Conservation (phyloP, 805 yeast genomes). For the Cephaloascus fragrans region DNA sequence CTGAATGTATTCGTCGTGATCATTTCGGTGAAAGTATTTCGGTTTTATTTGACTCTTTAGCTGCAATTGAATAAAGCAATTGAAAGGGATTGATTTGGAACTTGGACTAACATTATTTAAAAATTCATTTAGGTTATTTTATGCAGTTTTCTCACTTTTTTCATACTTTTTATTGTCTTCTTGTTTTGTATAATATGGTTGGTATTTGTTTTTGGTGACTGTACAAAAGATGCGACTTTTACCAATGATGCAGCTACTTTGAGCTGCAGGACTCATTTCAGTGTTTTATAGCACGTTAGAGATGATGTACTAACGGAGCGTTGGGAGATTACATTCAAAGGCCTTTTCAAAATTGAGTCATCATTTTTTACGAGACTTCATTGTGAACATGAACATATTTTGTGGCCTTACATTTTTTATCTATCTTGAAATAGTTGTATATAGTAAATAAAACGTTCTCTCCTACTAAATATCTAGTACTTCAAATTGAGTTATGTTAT, state of each 20-base stretch:
- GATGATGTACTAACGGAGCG: conserved; percentile 49
- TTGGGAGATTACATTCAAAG: conserved; percentile 26
- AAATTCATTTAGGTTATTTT: background rate
- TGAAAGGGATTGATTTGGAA: background rate
- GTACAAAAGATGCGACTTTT: background rate
- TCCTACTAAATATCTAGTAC: no score
- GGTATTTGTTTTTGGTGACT: background rate
- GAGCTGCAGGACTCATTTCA: conserved; percentile 42
- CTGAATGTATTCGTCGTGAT: conserved; percentile 97
- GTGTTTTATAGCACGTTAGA: conserved; percentile 9
- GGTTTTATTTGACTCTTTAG: conserved; percentile 81
- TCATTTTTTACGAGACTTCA: background rate
- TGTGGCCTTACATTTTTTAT: background rate
- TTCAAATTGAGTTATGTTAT: no score
- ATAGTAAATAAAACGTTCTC: no score
- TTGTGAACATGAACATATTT: background rate
- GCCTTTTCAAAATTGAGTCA: background rate
- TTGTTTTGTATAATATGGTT: background rate
- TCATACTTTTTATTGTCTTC: background rate
- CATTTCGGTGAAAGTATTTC: conserved; percentile 97
- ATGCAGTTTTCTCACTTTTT: background rate
- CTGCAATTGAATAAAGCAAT: conserved; percentile 31
- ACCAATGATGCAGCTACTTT: conserved; percentile 44
- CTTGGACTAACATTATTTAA: conserved; percentile 4
- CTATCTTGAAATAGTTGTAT: no score